Conservation (phyloP, 2,329 filamentous ascomycete species). For the Colletotrichum australisinense region DNA sequence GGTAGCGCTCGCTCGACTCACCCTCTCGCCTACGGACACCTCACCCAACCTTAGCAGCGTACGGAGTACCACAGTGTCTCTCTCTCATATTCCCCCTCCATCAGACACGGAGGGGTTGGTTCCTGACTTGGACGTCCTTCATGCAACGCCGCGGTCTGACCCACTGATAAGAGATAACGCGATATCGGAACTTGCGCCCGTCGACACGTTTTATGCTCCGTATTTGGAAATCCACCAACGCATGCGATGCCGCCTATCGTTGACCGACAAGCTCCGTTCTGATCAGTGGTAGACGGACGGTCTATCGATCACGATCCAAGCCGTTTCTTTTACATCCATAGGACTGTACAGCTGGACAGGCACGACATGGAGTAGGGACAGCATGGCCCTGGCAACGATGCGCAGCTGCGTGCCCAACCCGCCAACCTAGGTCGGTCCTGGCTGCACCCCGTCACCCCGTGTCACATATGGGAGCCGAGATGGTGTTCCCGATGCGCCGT, state of each 20-base stretch:
- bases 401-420: not conserved
- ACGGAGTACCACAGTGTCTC: not conserved
- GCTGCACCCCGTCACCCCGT: conserved; percentile 1
- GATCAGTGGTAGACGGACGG: not conserved
- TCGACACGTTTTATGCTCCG: conserved; percentile 7
- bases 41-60: not conserved
- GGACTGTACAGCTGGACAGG: not conserved
- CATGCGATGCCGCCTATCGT: conserved; percentile 1
- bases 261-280: not conserved
- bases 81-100: not conserved
- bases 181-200: conserved; percentile 31
- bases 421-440: not conserved
- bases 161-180: conserved; percentile 35
- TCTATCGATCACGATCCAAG: not conserved
- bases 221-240: conserved; percentile 6
- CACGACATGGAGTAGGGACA: not conserved
- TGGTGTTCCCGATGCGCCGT: conserved; percentile 13
- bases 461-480: conserved; percentile 3
- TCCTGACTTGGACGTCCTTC: conserved; percentile 19
- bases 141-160: not conserved
- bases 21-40: not conserved
- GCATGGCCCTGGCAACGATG: not conserved
- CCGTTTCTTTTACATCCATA: not conserved
- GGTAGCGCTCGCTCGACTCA: not conserved
- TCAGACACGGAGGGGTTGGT: conserved; percentile 30